Evolutionary conservation across 2,329 filamentous ascomycete genomes (phyloP).

Genomic region (Albophoma yamanashiensis): DNA sequence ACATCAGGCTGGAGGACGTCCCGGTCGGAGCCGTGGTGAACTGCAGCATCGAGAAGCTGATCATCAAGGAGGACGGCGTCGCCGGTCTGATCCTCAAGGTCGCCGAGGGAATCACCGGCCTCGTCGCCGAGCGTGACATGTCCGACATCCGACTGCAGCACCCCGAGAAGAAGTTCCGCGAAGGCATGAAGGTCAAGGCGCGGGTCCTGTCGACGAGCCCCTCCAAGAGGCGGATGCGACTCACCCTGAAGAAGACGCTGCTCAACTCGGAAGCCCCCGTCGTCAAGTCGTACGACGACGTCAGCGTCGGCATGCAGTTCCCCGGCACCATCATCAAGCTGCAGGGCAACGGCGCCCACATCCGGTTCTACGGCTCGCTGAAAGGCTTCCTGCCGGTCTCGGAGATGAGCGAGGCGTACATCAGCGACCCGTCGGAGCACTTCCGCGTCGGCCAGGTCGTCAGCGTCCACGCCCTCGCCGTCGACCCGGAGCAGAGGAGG

Average conservation of each 20-base stretch:
- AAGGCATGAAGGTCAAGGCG: constrained; percentile 74
- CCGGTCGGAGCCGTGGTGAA: constrained; percentile 70
- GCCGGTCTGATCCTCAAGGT: constrained; percentile 74
- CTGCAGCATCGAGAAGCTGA: constrained; percentile 73
- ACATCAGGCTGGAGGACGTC: constrained; percentile 85
- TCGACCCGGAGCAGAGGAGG: constrained; percentile 59
- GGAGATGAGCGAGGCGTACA: constrained; percentile 97
- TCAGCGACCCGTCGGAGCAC: constrained; percentile 78
- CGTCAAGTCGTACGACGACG: constrained; percentile 66
- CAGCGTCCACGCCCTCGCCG: constrained; percentile 74
- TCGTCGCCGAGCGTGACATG: constrained; percentile 80
- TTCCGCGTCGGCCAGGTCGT: constrained; percentile 88
- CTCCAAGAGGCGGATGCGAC: constrained; percentile 64
- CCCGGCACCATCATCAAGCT: constrained; percentile 83
- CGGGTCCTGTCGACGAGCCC: constrained; percentile 73
- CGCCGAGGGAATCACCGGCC: constrained; percentile 77
- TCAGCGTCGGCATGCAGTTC: constrained; percentile 64
- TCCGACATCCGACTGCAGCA: constrained; percentile 81
- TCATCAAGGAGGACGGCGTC: constrained; percentile 69
- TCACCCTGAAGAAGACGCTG: constrained; percentile 90
- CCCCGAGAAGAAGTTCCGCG: constrained; percentile 91
- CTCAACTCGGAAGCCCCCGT: constrained; percentile 80
- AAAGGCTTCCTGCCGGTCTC: constrained; percentile 83
- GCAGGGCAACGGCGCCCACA: constrained; percentile 66
- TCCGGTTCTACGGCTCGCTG: constrained; percentile 83